Conservation (phyloP, 2,329 filamentous ascomycete genomes). For the Microascus cirrosus region DNA sequence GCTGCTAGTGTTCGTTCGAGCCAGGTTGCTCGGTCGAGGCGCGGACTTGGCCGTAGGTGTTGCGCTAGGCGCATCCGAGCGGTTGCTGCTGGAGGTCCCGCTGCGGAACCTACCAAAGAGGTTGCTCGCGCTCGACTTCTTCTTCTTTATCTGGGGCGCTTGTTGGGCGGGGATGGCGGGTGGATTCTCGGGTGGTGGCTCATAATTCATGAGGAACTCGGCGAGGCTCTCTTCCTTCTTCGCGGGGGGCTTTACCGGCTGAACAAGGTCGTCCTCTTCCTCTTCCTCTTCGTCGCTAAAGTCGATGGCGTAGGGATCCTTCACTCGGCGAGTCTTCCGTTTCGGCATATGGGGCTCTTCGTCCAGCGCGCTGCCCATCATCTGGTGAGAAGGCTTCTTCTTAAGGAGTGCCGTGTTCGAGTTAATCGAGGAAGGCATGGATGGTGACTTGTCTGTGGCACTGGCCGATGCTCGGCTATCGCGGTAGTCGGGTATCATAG, state of each 20-base stretch:
- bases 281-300: constrained; percentile 58
- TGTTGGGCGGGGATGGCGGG: constrained; percentile 23
- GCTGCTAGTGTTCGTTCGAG: constrained; percentile 23
- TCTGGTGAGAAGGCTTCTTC: constrained; percentile 22
- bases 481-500: constrained; percentile 42
- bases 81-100: constrained; percentile 17
- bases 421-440: constrained; percentile 55
- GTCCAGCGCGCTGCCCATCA: constrained; percentile 27
- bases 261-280: constrained; percentile 27
- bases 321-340: constrained; percentile 66
- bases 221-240: constrained; percentile 57
- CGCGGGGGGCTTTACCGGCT: constrained; percentile 24
- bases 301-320: constrained; percentile 91
- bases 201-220: constrained; percentile 61
- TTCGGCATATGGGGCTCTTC: constrained; percentile 50
- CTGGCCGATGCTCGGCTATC: constrained; percentile 45
- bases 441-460: constrained; percentile 45
- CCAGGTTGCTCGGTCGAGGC: constrained; percentile 9
- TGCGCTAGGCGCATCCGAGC: constrained; percentile 13
- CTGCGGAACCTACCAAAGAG: constrained; percentile 47
- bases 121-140: constrained; percentile 52
- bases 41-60: constrained; percentile 14
- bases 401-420: constrained; percentile 61
- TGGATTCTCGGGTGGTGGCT: constrained; percentile 44
- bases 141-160: constrained; percentile 33